Evolutionary conservation across 1,284 basidiomycete genomes (phyloP), one percentile per base, ranked within the genome.

Genomic region (Entoloma clypeatum): DNA sequence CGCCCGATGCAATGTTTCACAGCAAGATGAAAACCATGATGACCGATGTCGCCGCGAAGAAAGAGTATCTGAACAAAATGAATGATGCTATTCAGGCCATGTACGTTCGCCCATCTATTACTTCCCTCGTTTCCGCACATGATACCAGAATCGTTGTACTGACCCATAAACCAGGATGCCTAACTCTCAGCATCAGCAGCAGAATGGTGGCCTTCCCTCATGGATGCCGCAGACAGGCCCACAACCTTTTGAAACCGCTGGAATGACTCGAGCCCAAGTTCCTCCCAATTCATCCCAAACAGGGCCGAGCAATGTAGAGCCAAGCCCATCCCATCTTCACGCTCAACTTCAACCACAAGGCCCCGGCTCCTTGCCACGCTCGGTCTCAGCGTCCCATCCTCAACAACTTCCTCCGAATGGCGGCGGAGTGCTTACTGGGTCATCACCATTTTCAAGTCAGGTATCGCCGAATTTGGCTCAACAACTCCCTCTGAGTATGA

Each of bases 41-140:
- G 10, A 16, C 35, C 1, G 68, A 74, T 11, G 51, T 65, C 13
- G 49, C 50, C 35, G 43, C 7, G 14, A 62, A 62, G 47, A 69
- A 64, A 58, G 69, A 74, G 0, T 35, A 63, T 28, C 55, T 68
- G 17, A 26, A 36, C 36, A 68, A 63, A 43, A 55, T 71, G 36
- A 42, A 60, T 39, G 35, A 57, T 36, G 41, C 54, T 14, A 43
- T 56, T 13, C 35, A 41, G 9, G 14, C 5, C 16, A 18, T 44
- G 45, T 16, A 41, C 36, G 43, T 49, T 39, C 33, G 50, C 43
- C 3, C n/a, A 28, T 36, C 14, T 16, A 13, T 21, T 14, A 31
- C 31, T 36, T 16, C 11, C 10, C n/a, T 13, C 23, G 21, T 10
- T 27, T 7, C 21, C 14, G n/a, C 10, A 31, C 36, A 29, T 8